Evolutionary conservation across 2,329 filamentous ascomycete genomes (phyloP).

Genomic region (Catunica adiposa): DNA sequence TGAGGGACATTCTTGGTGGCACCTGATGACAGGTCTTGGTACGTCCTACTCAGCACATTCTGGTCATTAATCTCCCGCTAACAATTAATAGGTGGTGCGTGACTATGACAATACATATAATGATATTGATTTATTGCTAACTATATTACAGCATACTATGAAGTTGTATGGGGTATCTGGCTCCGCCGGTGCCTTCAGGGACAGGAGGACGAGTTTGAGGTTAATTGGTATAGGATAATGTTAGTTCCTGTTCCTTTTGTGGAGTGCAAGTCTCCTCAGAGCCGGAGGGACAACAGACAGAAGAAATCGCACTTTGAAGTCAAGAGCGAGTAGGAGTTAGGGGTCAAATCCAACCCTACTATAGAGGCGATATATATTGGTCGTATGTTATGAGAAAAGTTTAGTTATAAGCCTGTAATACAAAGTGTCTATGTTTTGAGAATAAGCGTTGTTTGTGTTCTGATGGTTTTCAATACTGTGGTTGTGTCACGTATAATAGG

Average conservation of each 20-base stretch:
- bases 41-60: slow-evolving; percentile 5
- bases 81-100: slow-evolving; percentile 7
- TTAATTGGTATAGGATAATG: slow-evolving; percentile 50
- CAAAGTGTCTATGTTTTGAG: too few relatives aligned
- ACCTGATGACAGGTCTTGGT: slow-evolving; percentile 65
- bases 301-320: background rate
- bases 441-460: too few relatives aligned
- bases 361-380: too few relatives aligned
- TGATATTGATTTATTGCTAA: background rate
- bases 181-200: slow-evolving; percentile 60
- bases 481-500: too few relatives aligned
- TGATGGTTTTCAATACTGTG: too few relatives aligned
- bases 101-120: background rate
- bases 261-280: background rate
- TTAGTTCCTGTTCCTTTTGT: slow-evolving; percentile 17
- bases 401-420: too few relatives aligned
- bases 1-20: slow-evolving; percentile 44
- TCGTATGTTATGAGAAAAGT: too few relatives aligned
- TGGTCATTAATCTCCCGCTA: background rate
- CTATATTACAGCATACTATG: slow-evolving; percentile 48
- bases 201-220: slow-evolving; percentile 51
- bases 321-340: slow-evolving; percentile 7
- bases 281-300: background rate
- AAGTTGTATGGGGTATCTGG: slow-evolving; percentile 74
- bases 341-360: too few relatives aligned